These are phyloP conservation scores for Ceratocystis alfenasii DNA, from an alignment of 2,329 filamentous ascomycete genomes.

Conservation along the genomic window DNA sequence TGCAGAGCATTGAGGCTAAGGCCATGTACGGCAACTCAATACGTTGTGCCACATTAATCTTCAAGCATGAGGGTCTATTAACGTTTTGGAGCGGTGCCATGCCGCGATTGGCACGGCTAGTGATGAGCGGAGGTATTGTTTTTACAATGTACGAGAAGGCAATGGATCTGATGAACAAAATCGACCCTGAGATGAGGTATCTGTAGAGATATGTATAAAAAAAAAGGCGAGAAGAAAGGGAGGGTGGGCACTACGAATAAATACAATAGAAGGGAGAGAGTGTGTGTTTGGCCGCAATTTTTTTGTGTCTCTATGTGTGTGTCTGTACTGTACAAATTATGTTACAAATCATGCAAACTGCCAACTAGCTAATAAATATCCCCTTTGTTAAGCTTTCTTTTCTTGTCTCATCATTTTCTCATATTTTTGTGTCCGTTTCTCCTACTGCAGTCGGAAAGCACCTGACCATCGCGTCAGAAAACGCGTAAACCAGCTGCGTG, in stretches of 20 bases:
- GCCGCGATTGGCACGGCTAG: slow-evolving; percentile 69
- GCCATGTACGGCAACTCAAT: slow-evolving; percentile 76
- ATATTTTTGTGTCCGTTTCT: background rate
- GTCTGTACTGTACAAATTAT: slow-evolving; percentile 14
- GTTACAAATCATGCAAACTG: background rate
- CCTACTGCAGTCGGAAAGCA: slow-evolving; percentile 45
- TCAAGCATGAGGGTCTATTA: slow-evolving; percentile 75
- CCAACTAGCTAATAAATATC: background rate
- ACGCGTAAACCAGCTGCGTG: slow-evolving; percentile 41
- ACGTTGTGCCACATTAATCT: slow-evolving; percentile 68
- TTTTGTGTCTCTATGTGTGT: background rate
- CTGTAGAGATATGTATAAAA: slow-evolving; percentile 39
- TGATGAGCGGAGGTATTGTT: slow-evolving; percentile 89
- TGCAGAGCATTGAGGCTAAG: slow-evolving; percentile 89
- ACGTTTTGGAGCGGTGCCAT: slow-evolving; percentile 93
- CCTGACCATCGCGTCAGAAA: slow-evolving; percentile 45
- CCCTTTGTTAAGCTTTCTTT: background rate
- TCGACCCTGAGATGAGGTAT: slow-evolving; percentile 77
- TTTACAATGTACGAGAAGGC: slow-evolving; percentile 98
- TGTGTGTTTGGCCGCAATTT: too few species aligned
- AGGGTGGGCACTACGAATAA: background rate
- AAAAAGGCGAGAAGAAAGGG: background rate
- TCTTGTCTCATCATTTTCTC: background rate
- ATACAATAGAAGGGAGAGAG: background rate
- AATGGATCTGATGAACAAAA: slow-evolving; percentile 68